Percentiles rank a stretch among this genome's conserved stretches.
Evolutionary conservation across 2,329 filamentous ascomycete genomes (phyloP).

Genomic region (Talaromyces sp.): DNA sequence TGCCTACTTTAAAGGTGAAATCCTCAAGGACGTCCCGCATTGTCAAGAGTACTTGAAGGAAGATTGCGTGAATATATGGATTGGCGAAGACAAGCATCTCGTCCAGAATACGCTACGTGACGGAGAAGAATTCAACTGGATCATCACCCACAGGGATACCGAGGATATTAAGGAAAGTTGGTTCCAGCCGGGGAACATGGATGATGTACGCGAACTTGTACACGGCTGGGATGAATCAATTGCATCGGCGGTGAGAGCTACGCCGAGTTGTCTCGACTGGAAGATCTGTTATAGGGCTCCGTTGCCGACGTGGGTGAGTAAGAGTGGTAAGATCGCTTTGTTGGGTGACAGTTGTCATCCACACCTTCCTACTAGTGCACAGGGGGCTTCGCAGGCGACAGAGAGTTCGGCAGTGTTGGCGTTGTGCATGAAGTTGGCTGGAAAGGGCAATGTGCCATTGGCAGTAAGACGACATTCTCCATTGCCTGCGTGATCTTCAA

Average conservation of each 20-base stretch:
- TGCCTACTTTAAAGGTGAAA: constrained; percentile 20
- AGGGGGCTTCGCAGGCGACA: constrained; percentile 67
- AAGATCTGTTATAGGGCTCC: constrained; percentile 20
- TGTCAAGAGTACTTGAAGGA: constrained; percentile 48
- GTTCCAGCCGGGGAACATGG: constrained; percentile 19
- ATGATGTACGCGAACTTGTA: constrained; percentile 18
- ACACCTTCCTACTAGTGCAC: constrained; percentile 65
- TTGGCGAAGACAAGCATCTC: constrained; percentile 47
- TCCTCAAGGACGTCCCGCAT: constrained; percentile 15
- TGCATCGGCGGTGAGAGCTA: constrained; percentile 1
- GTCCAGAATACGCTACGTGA: constrained; percentile 53
- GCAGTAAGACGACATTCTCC: constrained; percentile 22
- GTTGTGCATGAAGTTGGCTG: constrained; percentile 20
- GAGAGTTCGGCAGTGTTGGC: constrained; percentile 57
- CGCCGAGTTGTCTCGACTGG: constrained; percentile 18
- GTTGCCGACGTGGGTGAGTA: constrained; percentile 17
- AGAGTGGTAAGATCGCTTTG: constrained; percentile 19
- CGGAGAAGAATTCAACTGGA: constrained; percentile 54
- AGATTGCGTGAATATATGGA: constrained; percentile 49
- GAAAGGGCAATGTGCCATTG: constrained; percentile 18
- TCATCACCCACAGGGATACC: constrained; percentile 52
- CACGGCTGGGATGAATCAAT: constrained; percentile 16
- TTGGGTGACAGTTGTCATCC: constrained; percentile 60
- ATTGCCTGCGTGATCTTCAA: neutral
- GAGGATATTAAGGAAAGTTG: constrained; percentile 21